Evolutionary conservation across 768 basidiomycete genomes (phyloP), one percentile per base, ranked within the genome.

Genomic region (Boletus subcaerulescens): DNA sequence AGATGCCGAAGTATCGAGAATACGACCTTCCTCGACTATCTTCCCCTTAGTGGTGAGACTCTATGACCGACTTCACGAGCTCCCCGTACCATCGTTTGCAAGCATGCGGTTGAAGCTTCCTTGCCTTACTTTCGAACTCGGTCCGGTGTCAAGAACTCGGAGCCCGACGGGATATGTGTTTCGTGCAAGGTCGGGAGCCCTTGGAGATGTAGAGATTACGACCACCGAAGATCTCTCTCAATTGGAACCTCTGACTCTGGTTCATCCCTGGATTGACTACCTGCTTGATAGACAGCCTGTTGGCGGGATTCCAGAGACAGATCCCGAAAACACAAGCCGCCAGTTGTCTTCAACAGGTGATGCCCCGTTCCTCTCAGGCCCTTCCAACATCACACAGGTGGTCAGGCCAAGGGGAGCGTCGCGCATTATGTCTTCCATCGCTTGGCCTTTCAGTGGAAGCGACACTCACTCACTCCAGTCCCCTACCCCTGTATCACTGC

Each of bases 201-300:
- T 58, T 9, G 42, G 57, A 10, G 22, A 17, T 12, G 53, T 58
- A 18, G 33, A 54, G 38, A 50, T 58, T 5, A 48, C 15, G 14
- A 58, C 52, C n/a, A 55, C 26, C 11, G 47, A 58, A 17, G 44
- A 51, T 33, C 39, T 58, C 41, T 43, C 32, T 24, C 50, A 15
- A 26, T 26, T n/a, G 2, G 26, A 40, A 26, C 43, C 41, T 31
- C 50, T 42, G 20, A 33, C 24, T 12, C 50, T 50, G 3, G 41
- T 50, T 18, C 41, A 50, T 15, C 50, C 39, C 36, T 58, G 57
- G 57, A 50, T 58, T 29, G 45, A 48, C 48, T 50, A 33, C 24
- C 45, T 58, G 17, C 53, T 53, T 15, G 57, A 47, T 39, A 18
- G 48, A 47, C 52, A 43, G 22, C 44, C 45, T 6, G 29, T 52